Evolutionary conservation across 768 basidiomycete species (phyloP).

Genomic region (Zangia roseola): DNA sequence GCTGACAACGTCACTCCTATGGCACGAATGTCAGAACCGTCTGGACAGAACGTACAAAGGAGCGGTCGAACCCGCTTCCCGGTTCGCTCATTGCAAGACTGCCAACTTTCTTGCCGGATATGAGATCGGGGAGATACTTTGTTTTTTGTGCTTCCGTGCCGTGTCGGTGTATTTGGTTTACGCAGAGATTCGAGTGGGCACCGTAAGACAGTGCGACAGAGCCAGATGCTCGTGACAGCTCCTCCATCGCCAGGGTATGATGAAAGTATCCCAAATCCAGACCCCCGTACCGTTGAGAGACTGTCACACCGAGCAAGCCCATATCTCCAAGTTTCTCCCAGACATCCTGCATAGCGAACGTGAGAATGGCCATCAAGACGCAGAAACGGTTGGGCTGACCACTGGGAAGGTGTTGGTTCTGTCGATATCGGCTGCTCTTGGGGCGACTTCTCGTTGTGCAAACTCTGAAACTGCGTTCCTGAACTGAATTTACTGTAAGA

Average conservation of each 20-base stretch:
- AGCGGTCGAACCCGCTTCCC: constrained; percentile 57
- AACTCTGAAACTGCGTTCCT: constrained; percentile 77
- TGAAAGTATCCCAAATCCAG: constrained; percentile 81
- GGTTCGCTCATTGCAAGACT: constrained; percentile 94
- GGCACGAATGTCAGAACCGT: not conserved
- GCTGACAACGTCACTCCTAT: constrained; percentile 84
- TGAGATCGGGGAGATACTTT: constrained; percentile 76
- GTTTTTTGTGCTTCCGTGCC: constrained; percentile 81
- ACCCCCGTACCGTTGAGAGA: constrained; percentile 77
- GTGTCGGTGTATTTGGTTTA: constrained; percentile 82
- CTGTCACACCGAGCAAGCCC: constrained; percentile 90
- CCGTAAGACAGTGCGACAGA: constrained; percentile 92
- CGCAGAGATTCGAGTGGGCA: constrained; percentile 88
- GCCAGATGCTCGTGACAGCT: constrained; percentile 85
- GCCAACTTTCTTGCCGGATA: constrained; percentile 81
- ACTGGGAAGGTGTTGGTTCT: constrained; percentile 77
- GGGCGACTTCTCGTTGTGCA: constrained; percentile 80
- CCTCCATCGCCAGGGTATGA: constrained; percentile 94
- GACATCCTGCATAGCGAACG: constrained; percentile 52
- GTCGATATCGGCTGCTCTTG: constrained; percentile 84
- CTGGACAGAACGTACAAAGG: not conserved
- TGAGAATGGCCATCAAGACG: constrained; percentile 2
- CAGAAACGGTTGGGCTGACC: constrained; percentile 40
- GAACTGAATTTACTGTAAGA: constrained; percentile 75
- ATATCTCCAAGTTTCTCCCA: constrained; percentile 90